Percentiles rank a stretch among this genome's conserved stretches.
Conservation (phyloP, 495 filamentous ascomycete genomes). For the Aspergillus heteromorphus region DNA sequence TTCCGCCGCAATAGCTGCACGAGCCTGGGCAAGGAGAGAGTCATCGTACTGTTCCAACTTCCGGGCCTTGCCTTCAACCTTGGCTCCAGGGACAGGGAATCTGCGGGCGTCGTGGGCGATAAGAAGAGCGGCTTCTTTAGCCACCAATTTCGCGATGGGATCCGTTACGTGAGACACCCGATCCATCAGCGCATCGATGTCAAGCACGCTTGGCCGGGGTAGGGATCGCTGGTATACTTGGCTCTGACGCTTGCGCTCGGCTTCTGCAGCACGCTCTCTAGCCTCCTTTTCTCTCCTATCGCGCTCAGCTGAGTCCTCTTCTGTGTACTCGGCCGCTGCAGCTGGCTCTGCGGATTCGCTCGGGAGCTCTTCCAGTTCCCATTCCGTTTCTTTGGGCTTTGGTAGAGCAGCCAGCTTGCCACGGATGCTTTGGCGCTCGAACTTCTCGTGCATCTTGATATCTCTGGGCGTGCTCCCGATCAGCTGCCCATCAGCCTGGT, state of each 20-base stretch:
- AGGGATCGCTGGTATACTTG: conserved; percentile 83
- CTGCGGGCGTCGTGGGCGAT: conserved; percentile 75
- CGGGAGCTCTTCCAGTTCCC: conserved; percentile 80
- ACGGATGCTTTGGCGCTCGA: conserved; percentile 61
- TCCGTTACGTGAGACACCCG: conserved; percentile 49
- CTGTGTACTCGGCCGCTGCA: conserved; percentile 46
- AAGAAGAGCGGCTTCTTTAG: conserved; percentile 68
- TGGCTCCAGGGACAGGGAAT: conserved; percentile 62
- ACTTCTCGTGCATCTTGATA: conserved; percentile 65
- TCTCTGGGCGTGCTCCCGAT: conserved; percentile 76
- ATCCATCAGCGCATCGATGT: conserved; percentile 63
- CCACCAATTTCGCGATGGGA: conserved; percentile 57
- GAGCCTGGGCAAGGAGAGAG: conserved; percentile 62
- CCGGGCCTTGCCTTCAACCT: conserved; percentile 54
- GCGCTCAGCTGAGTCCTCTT: conserved; percentile 80
- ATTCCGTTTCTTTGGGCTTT: conserved; percentile 85
- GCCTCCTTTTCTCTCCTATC: conserved; percentile 67
- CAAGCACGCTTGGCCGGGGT: conserved; percentile 69
- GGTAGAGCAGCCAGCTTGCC: conserved; percentile 74
- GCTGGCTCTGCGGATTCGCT: conserved; percentile 69
- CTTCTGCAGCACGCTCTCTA: conserved; percentile 62
- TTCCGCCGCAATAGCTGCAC: conserved; percentile 70
- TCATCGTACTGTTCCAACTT: conserved; percentile 68
- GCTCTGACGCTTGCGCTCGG: conserved; percentile 77
- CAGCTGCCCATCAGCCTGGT: conserved; percentile 57